These are phyloP conservation scores for Boletus insuetus DNA, from an alignment of 768 basidiomycete species.

Conservation along the genomic window DNA sequence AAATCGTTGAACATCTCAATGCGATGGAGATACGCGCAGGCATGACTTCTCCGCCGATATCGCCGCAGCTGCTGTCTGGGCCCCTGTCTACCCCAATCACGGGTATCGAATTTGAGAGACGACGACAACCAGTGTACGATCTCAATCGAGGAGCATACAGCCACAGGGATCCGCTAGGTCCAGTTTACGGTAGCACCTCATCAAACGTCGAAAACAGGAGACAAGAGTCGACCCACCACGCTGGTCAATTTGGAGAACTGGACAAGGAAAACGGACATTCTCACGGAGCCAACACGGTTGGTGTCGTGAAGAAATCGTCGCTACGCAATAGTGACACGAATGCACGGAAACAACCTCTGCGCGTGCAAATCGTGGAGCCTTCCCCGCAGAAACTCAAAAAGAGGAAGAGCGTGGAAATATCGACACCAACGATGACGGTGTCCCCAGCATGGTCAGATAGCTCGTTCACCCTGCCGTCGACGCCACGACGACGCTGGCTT, in stretches of 20 bases:
- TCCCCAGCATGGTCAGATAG: slow-evolving; percentile 48
- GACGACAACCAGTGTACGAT: slow-evolving; percentile 9
- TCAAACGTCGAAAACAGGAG: slow-evolving; percentile 4
- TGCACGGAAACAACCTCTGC: slow-evolving; percentile 20
- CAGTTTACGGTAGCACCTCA: slow-evolving; percentile 7
- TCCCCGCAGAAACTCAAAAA: slow-evolving; percentile 37
- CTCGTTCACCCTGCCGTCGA: slow-evolving; percentile 42
- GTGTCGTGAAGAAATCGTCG: slow-evolving; percentile 44
- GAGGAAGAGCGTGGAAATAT: slow-evolving; percentile 18
- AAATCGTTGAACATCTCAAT: slow-evolving; percentile 79
- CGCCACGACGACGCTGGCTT: slow-evolving; percentile 72
- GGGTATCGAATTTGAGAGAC: slow-evolving; percentile 21
- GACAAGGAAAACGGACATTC: slow-evolving; percentile 59
- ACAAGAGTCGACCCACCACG: not conserved
- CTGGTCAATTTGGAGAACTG: slow-evolving; percentile 19
- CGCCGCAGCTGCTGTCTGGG: slow-evolving; percentile 13
- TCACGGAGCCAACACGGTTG: slow-evolving; percentile 1
- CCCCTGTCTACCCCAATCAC: slow-evolving; percentile 12
- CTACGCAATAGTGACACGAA: slow-evolving; percentile 32
- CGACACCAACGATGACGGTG: slow-evolving; percentile 17
- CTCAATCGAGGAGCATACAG: not conserved
- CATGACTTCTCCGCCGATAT: slow-evolving; percentile 11
- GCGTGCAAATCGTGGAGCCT: slow-evolving; percentile 58
- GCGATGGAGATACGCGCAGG: slow-evolving; percentile 59
- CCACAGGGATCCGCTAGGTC: slow-evolving; percentile 39